phyloP scores from a whole-genome alignment of 345 rosid species.

The Camelina laxa region DNA sequence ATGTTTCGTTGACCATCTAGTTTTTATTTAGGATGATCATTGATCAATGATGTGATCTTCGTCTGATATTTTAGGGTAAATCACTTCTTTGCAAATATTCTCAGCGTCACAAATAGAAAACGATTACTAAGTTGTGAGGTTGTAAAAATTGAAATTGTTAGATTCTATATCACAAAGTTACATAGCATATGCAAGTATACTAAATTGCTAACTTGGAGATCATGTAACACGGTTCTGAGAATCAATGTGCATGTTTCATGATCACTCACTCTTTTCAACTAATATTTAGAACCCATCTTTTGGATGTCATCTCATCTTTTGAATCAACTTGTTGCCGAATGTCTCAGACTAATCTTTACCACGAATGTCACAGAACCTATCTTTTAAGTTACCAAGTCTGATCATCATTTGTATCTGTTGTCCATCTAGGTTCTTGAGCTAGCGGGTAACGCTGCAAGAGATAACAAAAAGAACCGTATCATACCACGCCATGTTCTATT shows the following conservation, averaged over 20 bases:
- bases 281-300: background rate
- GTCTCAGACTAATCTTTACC: background rate
- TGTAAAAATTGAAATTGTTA: background rate
- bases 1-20: constrained; percentile 11
- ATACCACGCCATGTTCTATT: constrained; percentile 67
- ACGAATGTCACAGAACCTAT: background rate
- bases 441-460: constrained; percentile 79
- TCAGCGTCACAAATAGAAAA: no score
- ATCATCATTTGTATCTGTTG: background rate
- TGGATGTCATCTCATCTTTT: no score
- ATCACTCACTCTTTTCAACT: background rate
- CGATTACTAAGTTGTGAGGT: background rate
- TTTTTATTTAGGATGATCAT: background rate
- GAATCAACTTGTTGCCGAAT: no score
- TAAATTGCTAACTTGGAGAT: background rate
- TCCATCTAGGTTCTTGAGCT: constrained; percentile 62
- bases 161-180: background rate
- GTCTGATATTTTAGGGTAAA: background rate
- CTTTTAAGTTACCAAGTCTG: background rate
- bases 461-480: constrained; percentile 78
- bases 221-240: background rate
- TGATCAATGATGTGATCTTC: background rate
- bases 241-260: background rate
- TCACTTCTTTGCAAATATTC: no score
- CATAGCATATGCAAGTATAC: background rate